These are phyloP conservation scores for Chloranthus sessilifolius DNA, from an alignment of 164 flowering plant species.

Conservation along the genomic window DNA sequence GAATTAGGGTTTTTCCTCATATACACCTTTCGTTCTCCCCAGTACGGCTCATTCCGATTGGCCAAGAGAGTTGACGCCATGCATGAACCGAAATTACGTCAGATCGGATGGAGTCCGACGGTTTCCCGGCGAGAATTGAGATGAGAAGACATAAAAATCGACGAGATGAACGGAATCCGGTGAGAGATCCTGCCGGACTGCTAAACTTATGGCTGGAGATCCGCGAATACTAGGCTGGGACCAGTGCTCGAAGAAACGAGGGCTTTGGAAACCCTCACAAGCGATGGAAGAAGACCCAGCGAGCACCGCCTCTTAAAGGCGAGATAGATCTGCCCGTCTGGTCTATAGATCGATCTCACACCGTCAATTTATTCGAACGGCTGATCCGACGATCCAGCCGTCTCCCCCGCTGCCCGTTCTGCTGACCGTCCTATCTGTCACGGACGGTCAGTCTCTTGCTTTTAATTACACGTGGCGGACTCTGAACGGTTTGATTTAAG, in stretches of 20 bases:
- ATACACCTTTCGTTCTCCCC: slow-evolving; percentile 33
- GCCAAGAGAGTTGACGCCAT: slow-evolving; percentile 41
- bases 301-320: slow-evolving; percentile 28
- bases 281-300: slow-evolving; percentile 16
- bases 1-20: slow-evolving; percentile 35
- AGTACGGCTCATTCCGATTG: slow-evolving; percentile 28
- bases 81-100: slow-evolving; percentile 1
- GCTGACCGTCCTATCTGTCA: slow-evolving; percentile 26
- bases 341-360: not conserved
- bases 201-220: not conserved
- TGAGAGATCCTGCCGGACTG: slow-evolving; percentile 1
- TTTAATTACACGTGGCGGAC: slow-evolving; percentile 14
- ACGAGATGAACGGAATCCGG: not conserved
- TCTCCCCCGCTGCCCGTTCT: slow-evolving; percentile 13
- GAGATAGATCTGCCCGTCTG: slow-evolving; percentile 24
- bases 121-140: slow-evolving; percentile 2
- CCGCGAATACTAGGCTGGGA: not conserved
- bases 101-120: slow-evolving; percentile 6
- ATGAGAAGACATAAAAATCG: not conserved
- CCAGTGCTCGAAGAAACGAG: slow-evolving; percentile 12
- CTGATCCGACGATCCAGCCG: slow-evolving; percentile 11
- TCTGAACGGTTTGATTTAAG: not conserved
- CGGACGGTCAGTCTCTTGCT: slow-evolving; percentile 13
- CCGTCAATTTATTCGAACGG: slow-evolving; percentile 6
- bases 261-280: slow-evolving; percentile 19